Base-by-base conservation (phyloP, 257 asterid species). In the Nyctanthes arbortristis region DNA sequence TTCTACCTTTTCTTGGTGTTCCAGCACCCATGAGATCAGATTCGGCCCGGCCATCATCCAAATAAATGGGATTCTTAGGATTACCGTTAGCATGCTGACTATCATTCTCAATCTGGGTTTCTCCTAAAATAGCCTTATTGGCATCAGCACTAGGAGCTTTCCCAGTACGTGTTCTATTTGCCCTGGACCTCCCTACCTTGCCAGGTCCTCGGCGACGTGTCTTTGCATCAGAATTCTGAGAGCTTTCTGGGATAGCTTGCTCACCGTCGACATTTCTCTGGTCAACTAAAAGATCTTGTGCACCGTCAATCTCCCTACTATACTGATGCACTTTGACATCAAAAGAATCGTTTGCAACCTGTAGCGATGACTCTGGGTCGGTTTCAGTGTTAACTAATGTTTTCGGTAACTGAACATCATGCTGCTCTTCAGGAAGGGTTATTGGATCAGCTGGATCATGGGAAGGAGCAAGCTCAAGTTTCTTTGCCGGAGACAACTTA, bases 401-500 rank as follows among this genome's bases (percentile, higher is more conserved):
- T 76, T 75, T 72, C 54, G 69, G 77, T 56, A 87, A 66, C 52
- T 74, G 79, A 39, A 67, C 71, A 71, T 20, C 73, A 14, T 47
- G 74, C 49, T 43, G 67, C 37, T 61, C 62, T 49, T 13, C 67
- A 28, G 81, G 67, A 65, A 39, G 73, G 61, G 87, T 61, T 1
- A 78, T 27, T 18, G 66, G 75, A 59, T 68, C 87, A 20, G 63
- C 64, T 60, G 70, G 77, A 73, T 72, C 83, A 58, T 70, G 78
- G 37, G 81, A 80, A 70, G 67, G 65, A 73, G 80, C 84, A 65
- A 79, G 80, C 68, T 85, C 93, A 60, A 68, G 80, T 37, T 77
- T 87, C 84, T 84, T 92, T 69, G 88, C 88, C 11, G 99, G 95
- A 20, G 99, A 94, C 36, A 89, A 76, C 65, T 78, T 87, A 58